Evolutionary conservation across 176 grass and related monocot genomes (phyloP).

Genomic region (Musa troglodytarum): DNA sequence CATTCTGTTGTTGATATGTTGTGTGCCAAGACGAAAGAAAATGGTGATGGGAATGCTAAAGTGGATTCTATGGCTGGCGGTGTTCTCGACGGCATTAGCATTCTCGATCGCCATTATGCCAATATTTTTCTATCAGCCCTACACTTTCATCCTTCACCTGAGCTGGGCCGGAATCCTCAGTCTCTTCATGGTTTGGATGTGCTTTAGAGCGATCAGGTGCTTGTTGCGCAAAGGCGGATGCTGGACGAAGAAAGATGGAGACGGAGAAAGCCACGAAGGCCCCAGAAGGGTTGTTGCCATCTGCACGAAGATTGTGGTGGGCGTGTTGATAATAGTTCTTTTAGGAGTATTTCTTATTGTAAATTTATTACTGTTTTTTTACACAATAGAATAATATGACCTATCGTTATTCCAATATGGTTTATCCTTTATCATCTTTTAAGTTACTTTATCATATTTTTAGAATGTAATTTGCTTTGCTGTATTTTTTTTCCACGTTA

Average conservation of each 20-base stretch:
- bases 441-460: no score
- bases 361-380: no score
- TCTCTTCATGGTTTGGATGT: neutral
- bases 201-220: neutral
- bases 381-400: no score
- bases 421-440: no score
- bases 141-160: neutral
- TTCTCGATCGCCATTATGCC: neutral
- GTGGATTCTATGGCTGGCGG: slow-evolving; percentile 15
- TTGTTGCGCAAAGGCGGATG: neutral
- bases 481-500: no score
- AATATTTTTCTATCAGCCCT: neutral
- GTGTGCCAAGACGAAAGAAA: neutral
- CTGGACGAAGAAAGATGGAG: neutral
- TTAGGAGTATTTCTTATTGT: no score
- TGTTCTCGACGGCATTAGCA: slow-evolving; percentile 5
- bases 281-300: no score
- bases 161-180: neutral
- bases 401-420: no score
- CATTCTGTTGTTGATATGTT: slow-evolving; percentile 10
- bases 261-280: neutral
- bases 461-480: no score
- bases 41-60: slow-evolving; percentile 1
- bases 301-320: no score
- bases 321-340: no score